phyloP scores from a whole-genome alignment of 2,329 filamentous ascomycete genomes.

The Colletotrichum orbiculare region DNA sequence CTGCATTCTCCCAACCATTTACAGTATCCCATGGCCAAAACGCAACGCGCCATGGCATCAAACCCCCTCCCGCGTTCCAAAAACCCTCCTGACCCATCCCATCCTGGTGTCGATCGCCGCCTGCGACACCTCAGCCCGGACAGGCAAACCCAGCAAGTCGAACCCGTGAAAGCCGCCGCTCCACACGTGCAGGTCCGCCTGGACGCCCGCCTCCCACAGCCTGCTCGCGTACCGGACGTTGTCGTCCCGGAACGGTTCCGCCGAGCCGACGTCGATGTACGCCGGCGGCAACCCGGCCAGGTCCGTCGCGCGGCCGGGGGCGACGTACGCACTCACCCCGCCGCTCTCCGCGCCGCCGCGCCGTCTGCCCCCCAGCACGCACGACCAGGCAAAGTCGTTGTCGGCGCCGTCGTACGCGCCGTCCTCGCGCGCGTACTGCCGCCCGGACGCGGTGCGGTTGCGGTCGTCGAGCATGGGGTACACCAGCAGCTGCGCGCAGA shows the following conservation, averaged over 20 bases:
- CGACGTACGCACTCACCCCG: conserved; percentile 48
- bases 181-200: conserved; percentile 56
- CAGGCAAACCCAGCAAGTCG: conserved; percentile 41
- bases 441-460: conserved; percentile 43
- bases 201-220: conserved; percentile 54
- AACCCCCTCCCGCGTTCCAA: neutral
- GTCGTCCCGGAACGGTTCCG: conserved; percentile 51
- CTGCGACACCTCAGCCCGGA: conserved; percentile 18
- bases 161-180: conserved; percentile 54
- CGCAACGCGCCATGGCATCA: neutral
- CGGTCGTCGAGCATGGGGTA: conserved; percentile 61
- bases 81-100: conserved; percentile 24
- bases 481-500: conserved; percentile 54
- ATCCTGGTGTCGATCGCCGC: conserved; percentile 30
- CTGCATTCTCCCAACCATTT: neutral
- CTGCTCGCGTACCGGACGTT: conserved; percentile 43
- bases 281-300: conserved; percentile 53
- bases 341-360: conserved; percentile 45
- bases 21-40: neutral
- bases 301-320: conserved; percentile 49
- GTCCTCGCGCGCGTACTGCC: conserved; percentile 40
- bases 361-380: conserved; percentile 49
- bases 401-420: conserved; percentile 44
- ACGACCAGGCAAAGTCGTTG: conserved; percentile 55
- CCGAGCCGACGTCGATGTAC: conserved; percentile 55